Evolutionary conservation across 176 grass and related monocot species (phyloP).

Genomic region (Triticum dicoccoides): DNA sequence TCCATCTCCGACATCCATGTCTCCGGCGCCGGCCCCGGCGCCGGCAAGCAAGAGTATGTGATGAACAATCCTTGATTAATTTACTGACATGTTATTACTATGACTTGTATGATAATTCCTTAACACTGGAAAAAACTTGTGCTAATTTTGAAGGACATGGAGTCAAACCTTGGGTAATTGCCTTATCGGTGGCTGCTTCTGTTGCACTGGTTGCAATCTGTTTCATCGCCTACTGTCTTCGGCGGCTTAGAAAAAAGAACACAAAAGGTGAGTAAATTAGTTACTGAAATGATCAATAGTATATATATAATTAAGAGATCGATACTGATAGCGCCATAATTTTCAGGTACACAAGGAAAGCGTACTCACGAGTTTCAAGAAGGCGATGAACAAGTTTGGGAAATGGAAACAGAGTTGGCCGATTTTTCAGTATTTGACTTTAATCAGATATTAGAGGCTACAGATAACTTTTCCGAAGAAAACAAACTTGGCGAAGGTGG

Average conservation of each 20-base stretch:
- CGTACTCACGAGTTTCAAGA: background rate
- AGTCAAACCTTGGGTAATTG: constrained; percentile 3
- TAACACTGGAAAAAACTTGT: background rate
- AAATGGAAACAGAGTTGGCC: constrained; percentile 4
- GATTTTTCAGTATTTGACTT: constrained; percentile 6
- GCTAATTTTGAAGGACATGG: background rate
- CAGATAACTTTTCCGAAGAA: constrained; percentile 1
- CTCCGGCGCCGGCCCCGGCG: background rate
- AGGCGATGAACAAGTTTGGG: constrained; percentile 15
- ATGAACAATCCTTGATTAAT: background rate
- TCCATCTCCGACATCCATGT: background rate
- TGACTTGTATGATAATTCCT: background rate
- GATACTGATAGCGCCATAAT: background rate
- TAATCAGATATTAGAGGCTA: constrained; percentile 1
- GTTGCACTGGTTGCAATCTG: background rate
- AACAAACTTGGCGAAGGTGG: constrained; percentile 24
- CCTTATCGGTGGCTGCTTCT: background rate
- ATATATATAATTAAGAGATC: no score
- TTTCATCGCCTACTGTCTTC: background rate
- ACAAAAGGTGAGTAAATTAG: background rate
- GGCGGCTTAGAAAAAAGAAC: background rate
- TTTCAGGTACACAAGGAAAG: constrained; percentile 3
- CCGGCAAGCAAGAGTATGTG: background rate
- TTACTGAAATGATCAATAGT: background rate
- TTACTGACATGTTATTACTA: background rate